These are phyloP conservation scores for Phytophthora quininea DNA, from an alignment of 352 stramenopile genomes.

Conservation along the genomic window DNA sequence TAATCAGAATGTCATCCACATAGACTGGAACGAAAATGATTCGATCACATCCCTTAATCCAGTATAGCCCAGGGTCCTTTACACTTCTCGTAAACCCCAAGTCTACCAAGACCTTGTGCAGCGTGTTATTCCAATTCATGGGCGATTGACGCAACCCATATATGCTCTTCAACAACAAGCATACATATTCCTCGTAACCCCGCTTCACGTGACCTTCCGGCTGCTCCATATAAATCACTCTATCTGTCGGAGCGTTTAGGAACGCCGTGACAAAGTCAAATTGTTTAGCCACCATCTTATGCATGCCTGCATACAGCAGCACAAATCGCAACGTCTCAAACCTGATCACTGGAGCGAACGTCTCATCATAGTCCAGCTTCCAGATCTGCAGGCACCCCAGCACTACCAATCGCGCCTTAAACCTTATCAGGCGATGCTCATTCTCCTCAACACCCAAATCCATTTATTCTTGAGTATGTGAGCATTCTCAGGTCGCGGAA, in stretches of 20 bases:
- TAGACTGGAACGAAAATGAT: constrained; percentile 10
- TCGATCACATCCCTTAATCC: constrained; percentile 1
- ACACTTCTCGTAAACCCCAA: neutral
- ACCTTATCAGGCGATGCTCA: constrained; percentile 3
- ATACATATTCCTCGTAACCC: neutral
- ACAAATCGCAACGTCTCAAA: constrained; percentile 20
- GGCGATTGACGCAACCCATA: constrained; percentile 4
- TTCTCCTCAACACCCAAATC: constrained; percentile 16
- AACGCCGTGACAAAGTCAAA: constrained; percentile 16
- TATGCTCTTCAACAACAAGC: constrained; percentile 4
- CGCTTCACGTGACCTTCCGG: neutral
- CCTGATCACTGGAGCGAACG: constrained; percentile 9
- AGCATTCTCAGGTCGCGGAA: constrained; percentile 5
- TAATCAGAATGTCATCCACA: constrained; percentile 10
- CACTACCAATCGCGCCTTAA: constrained; percentile 16
- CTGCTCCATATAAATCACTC: neutral
- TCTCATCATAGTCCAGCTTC: constrained; percentile 22
- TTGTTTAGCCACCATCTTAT: constrained; percentile 3
- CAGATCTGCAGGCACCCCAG: constrained; percentile 16
- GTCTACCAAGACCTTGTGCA: neutral
- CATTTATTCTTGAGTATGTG: constrained; percentile 20
- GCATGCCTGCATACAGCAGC: constrained; percentile 7
- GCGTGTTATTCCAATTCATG: constrained; percentile 1
- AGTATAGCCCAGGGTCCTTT: constrained; percentile 5
- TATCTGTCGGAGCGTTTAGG: constrained; percentile 6